Conservation (phyloP, 2,329 filamentous ascomycete genomes). For the Xylaria multiplex region DNA sequence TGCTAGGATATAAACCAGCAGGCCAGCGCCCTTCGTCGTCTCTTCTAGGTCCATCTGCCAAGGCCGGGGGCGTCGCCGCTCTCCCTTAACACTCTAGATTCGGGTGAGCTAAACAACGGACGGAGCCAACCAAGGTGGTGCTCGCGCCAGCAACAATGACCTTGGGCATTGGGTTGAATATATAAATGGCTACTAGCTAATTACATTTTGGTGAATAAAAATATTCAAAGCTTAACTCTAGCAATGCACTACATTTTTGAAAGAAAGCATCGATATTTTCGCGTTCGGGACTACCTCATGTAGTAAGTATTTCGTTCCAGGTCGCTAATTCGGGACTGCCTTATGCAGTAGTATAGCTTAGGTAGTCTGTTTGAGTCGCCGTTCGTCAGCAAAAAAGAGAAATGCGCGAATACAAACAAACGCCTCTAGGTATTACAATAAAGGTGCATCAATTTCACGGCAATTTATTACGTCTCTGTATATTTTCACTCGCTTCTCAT, state of each 20-base stretch:
- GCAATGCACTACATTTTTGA: not conserved
- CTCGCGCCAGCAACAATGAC: not conserved
- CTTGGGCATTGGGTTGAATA: not conserved
- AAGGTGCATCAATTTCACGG: too few species aligned
- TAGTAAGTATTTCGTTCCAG: slow-evolving; percentile 1
- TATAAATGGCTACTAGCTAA: not conserved
- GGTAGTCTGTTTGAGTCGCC: too few species aligned
- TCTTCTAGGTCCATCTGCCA: slow-evolving; percentile 10
- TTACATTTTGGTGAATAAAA: not conserved
- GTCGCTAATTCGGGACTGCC: slow-evolving; percentile 14
- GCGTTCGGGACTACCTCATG: slow-evolving; percentile 13
- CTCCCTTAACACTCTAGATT: not conserved
- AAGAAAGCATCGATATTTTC: not conserved
- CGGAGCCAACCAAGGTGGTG: not conserved
- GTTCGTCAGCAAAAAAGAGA: too few species aligned
- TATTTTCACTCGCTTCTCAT: too few species aligned
- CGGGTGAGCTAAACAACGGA: not conserved
- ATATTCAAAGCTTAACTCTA: too few species aligned
- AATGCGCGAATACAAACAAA: too few species aligned
- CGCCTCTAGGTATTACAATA: too few species aligned
- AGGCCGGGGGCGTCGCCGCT: not conserved
- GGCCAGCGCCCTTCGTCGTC: not conserved
- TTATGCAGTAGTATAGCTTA: slow-evolving; percentile 6
- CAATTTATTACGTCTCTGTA: too few species aligned
- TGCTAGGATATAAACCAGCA: slow-evolving; percentile 14